Evolutionary conservation across 495 filamentous ascomycete genomes (phyloP), one percentile per base, ranked within the genome.

Genomic region (Amorphotheca resinae): DNA sequence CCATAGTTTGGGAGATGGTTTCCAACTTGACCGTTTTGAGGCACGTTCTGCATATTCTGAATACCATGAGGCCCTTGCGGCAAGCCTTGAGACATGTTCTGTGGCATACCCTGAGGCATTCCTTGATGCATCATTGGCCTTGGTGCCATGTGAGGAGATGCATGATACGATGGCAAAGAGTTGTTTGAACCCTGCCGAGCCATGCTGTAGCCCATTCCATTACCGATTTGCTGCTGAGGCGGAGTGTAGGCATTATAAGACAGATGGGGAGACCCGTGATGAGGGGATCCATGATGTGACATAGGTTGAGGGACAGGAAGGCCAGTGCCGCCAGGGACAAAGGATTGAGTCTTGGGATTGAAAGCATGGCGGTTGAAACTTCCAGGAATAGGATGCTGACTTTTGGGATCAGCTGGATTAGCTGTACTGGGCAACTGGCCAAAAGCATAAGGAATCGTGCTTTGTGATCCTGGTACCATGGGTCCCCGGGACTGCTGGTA

Each of bases 261-360:
- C 2, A 51, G 48, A 31, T 56, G 49, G 15, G 53, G 53, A 20
- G 52, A 55, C 5, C 52, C 52, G 33, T 55, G 52, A 23, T 52
- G 53, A 23, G 53, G 53, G 23, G 57, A 44, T n/a, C 49, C 45
- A 30, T 64, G 58, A 51, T 64, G 65, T 4, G 61, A 59, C 33
- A 63, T 53, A 1, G 56, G 55, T 18, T 65, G 60, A 18, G 59
- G 67, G 33, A 52, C 42, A 36, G 67, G 58, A 16, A 57, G 53
- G 51, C 72, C 67, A 14, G 62, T 57, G 50, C 52, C 67, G 8
- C 71, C 69, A 16, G 88, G 88, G 32, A 94, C 73, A 55, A 95
- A 95, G 2, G 85, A 77, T 46, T 87, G 82, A 9, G 84, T 94
- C 60, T 93, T 87, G 0, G 88, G 88, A 52, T 95, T 94, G 67